phyloP scores from a whole-genome alignment of 1,284 basidiomycete genomes.

The Tetrapyrgos nigripes region DNA sequence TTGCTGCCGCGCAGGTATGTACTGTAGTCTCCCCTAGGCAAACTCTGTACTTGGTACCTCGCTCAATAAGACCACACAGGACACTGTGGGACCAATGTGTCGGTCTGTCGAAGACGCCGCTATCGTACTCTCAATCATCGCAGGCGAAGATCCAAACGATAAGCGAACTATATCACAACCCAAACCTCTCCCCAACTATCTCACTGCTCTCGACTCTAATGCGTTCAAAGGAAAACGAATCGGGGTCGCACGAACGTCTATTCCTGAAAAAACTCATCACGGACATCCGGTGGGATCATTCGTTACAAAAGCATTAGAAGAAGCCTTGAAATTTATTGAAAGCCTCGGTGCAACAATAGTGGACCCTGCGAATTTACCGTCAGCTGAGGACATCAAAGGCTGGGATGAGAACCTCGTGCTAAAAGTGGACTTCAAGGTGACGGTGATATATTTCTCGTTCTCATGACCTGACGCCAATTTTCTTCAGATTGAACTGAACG shows the following conservation, averaged over 20 bases:
- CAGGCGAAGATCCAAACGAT: slow-evolving; percentile 64
- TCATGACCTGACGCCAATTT: no score
- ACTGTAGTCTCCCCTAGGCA: no score
- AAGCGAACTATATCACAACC: slow-evolving; percentile 68
- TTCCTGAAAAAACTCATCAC: slow-evolving; percentile 48
- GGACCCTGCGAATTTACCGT: slow-evolving; percentile 67
- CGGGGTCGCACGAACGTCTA: slow-evolving; percentile 59
- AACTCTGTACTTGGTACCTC: no score
- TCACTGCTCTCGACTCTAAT: slow-evolving; percentile 52
- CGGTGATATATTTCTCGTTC: background rate
- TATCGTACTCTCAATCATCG: slow-evolving; percentile 62
- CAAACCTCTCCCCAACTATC: slow-evolving; percentile 57
- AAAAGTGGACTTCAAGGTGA: slow-evolving; percentile 63
- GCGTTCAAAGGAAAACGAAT: slow-evolving; percentile 64
- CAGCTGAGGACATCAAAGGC: slow-evolving; percentile 54
- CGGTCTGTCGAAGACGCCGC: slow-evolving; percentile 67
- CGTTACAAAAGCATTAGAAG: slow-evolving; percentile 53
- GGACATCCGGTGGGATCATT: slow-evolving; percentile 44
- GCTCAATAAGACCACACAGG: no score
- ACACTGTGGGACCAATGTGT: slow-evolving; percentile 68
- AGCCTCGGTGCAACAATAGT: slow-evolving; percentile 64
- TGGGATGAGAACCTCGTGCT: slow-evolving; percentile 61
- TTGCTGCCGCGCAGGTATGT: slow-evolving; percentile 59
- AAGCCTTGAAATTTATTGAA: slow-evolving; percentile 52
- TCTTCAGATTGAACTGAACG: slow-evolving; percentile 55